A percentile compares a stretch with the other conserved stretches of the same genome.
Conservation (phyloP, 441 rosid genomes). For the Brassica balearica region DNA sequence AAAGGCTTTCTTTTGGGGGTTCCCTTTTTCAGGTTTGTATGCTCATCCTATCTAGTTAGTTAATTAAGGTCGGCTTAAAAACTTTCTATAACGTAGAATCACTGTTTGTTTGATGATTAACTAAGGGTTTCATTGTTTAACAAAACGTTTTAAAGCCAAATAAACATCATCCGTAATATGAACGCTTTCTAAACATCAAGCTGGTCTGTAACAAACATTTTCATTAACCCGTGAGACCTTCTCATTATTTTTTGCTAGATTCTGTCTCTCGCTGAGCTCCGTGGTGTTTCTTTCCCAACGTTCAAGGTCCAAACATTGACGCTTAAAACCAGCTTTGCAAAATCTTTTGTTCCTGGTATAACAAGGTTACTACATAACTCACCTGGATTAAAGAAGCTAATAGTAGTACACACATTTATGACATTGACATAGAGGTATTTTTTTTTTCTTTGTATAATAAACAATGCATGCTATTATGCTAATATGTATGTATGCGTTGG, state of each 20-base stretch:
- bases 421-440: not conserved
- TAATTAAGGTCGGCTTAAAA: no score
- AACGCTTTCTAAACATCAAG: no score
- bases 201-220: not conserved
- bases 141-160: not conserved
- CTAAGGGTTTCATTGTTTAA: not conserved
- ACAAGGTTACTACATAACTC: not conserved
- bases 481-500: not conserved
- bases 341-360: not conserved
- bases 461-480: not conserved
- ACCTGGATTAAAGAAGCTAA: not conserved
- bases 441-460: not conserved
- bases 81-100: not conserved
- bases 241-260: not conserved
- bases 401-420: not conserved
- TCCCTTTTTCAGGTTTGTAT: not conserved
- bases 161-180: no score
- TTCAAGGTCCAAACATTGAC: not conserved
- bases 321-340: not conserved
- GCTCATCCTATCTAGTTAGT: not conserved
- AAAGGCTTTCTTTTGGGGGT: not conserved
- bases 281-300: not conserved
- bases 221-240: not conserved
- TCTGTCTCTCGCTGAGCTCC: not conserved
- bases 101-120: not conserved